Evolutionary conservation across 2,329 filamentous ascomycete species (phyloP).

Genomic region (Cercospora sp.): DNA sequence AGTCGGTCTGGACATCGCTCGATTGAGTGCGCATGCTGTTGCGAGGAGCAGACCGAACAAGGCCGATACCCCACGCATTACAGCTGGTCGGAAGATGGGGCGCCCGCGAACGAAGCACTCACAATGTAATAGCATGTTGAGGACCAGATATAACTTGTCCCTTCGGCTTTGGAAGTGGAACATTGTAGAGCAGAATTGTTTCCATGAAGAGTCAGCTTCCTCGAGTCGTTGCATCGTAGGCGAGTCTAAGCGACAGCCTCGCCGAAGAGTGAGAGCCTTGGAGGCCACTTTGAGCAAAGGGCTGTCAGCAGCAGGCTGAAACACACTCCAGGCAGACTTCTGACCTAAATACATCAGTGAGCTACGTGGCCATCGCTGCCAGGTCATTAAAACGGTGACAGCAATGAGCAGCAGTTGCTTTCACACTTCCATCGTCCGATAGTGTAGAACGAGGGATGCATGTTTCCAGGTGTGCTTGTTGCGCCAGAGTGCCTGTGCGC

Average conservation of each 20-base stretch:
- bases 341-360: not conserved
- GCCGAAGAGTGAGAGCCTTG: not conserved
- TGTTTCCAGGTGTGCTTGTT: not conserved
- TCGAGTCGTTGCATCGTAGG: not conserved
- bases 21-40: too few relatives aligned
- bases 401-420: not conserved
- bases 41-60: not conserved
- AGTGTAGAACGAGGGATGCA: not conserved
- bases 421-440: not conserved
- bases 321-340: not conserved
- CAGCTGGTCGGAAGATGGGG: not conserved
- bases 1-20: not conserved
- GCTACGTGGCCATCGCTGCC: not conserved
- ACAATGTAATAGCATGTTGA: not conserved
- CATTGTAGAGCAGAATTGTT: not conserved
- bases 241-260: not conserved
- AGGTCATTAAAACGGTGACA: not conserved
- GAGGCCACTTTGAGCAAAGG: not conserved
- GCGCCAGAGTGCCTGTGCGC: not conserved
- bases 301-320: not conserved
- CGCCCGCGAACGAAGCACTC: not conserved
- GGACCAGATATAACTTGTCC: not conserved
- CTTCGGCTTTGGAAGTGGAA: not conserved
- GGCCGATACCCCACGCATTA: not conserved
- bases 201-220: not conserved